Conservation (phyloP, 495 filamentous ascomycete genomes). For the Copromyces sp. region DNA sequence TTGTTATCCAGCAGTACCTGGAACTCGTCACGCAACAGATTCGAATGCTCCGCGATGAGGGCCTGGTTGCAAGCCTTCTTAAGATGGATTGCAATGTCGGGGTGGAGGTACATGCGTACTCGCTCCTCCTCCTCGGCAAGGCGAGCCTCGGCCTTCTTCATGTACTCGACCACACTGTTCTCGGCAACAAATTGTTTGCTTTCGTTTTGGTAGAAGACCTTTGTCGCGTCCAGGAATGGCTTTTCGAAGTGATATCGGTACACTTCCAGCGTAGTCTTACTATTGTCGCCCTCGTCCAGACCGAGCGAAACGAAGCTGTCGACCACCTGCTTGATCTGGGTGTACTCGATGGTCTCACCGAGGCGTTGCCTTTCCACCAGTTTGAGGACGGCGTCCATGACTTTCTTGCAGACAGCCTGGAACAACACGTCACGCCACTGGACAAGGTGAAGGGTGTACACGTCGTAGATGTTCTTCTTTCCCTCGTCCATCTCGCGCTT, state of each 20-base stretch:
- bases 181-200: slow-evolving; percentile 90
- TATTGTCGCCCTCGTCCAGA: slow-evolving; percentile 83
- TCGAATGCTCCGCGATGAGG: slow-evolving; percentile 79
- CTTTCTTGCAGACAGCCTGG: slow-evolving; percentile 64
- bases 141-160: slow-evolving; percentile 97
- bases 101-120: slow-evolving; percentile 82
- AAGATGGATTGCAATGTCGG: slow-evolving; percentile 72
- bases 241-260: slow-evolving; percentile 86
- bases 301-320: slow-evolving; percentile 95
- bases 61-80: slow-evolving; percentile 82
- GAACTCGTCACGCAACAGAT: slow-evolving; percentile 85
- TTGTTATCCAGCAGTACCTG: slow-evolving; percentile 92
- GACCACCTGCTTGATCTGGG: slow-evolving; percentile 93
- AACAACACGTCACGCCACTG: slow-evolving; percentile 93
- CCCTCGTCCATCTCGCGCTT: slow-evolving; percentile 98
- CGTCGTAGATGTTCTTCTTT: slow-evolving; percentile 96
- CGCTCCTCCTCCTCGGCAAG: slow-evolving; percentile 90
- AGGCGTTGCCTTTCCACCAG: slow-evolving; percentile 96
- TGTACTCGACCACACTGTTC: slow-evolving; percentile 97
- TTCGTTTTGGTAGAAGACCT: slow-evolving; percentile 78
- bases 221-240: slow-evolving; percentile 82
- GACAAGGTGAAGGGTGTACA: slow-evolving; percentile 92
- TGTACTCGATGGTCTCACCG: slow-evolving; percentile 95
- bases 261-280: slow-evolving; percentile 89
- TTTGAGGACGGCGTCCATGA: slow-evolving; percentile 91